Base-by-base conservation (phyloP, 768 basidiomycete species). In the Lactifluus volemus region DNA sequence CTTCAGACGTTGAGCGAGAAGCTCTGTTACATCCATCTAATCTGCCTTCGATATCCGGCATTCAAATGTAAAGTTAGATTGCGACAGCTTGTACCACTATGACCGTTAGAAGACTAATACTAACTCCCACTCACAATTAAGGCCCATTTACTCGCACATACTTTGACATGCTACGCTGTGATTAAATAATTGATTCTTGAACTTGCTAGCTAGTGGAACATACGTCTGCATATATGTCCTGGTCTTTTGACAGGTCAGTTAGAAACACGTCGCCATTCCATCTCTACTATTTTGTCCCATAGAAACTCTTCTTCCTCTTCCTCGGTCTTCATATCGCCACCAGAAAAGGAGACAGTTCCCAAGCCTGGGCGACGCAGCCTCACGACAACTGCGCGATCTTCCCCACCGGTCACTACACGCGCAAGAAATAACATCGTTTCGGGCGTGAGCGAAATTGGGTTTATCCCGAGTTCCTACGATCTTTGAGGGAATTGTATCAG, bases 361-460 rank as follows among this genome's bases (percentile, higher is more conserved):
- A 21, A 39, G 15, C 59, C 67, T 25, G 65, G 65, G 8, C 54
- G 67, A 12, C 55, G 65, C 12, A 72, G 38, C 2, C 60, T 54
- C 5, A 56, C 67, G 25, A 75, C 65, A 0, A 64, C 53, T 6
- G 70, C 49, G 21, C 68, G 48, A 12, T 67, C 71, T 41, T 67
- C 65, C 14, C 63, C 67, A 14, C 62, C 58, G 25, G 62, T 63
- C 9, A 69, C 50, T 0, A 87, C 72, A 0, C 70, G 71, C 0
- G 74, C 83, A 2, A 83, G 62, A n/a, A 72, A 75, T 19, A 85
- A 67, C 58, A 86, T 66, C 12, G 78, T 69, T 63, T 86, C 87
- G 0, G 87, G 87, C 5, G 84, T 79, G 54, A 77, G 78, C 4
- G 85, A 86, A 5, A 67, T 68, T 0, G 81, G 81, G 64, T 86